These are phyloP conservation scores for Oleoguttula mirabilis DNA, from an alignment of 495 filamentous ascomycete genomes.

Conservation along the genomic window DNA sequence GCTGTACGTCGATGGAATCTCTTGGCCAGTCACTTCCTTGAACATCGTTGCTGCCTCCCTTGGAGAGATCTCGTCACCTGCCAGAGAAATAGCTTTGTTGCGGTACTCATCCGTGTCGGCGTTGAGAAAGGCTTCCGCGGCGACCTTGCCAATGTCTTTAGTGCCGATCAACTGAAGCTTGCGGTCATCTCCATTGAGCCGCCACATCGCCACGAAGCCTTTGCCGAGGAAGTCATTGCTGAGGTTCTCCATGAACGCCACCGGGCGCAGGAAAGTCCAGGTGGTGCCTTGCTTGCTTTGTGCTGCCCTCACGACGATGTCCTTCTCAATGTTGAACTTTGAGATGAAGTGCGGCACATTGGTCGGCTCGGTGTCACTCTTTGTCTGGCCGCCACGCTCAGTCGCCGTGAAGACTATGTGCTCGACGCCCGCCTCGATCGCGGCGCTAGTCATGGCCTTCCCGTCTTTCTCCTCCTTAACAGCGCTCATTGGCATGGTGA, in stretches of 20 bases:
- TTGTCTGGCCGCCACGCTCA: conserved; percentile 18
- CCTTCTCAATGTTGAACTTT: conserved; percentile 19
- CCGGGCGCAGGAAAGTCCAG: conserved; percentile 31
- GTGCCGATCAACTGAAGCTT: conserved; percentile 23
- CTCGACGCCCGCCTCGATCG: conserved; percentile 15
- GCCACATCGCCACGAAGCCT: conserved; percentile 19
- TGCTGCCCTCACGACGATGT: conserved; percentile 7
- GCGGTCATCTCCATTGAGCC: conserved; percentile 11
- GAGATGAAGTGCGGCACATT: conserved; percentile 17
- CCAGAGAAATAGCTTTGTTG: conserved; percentile 18
- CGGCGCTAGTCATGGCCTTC: conserved; percentile 17
- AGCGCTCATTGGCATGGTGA: conserved; percentile 14
- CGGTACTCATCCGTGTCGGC: conserved; percentile 9
- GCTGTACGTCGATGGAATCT: conserved; percentile 15
- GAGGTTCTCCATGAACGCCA: conserved; percentile 36
- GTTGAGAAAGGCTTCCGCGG: conserved; percentile 26
- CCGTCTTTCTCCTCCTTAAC: conserved; percentile 15
- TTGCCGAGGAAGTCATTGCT: conserved; percentile 22
- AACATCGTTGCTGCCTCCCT: conserved; percentile 15
- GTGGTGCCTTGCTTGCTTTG: conserved; percentile 1
- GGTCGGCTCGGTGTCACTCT: conserved; percentile 15
- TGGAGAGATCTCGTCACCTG: conserved; percentile 17
- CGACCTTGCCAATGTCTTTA: conserved; percentile 32
- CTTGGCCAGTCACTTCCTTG: conserved; percentile 13
- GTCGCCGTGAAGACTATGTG: conserved; percentile 20